phyloP scores from a whole-genome alignment of 352 stramenopile species.

The Phytophthora sp. region DNA sequence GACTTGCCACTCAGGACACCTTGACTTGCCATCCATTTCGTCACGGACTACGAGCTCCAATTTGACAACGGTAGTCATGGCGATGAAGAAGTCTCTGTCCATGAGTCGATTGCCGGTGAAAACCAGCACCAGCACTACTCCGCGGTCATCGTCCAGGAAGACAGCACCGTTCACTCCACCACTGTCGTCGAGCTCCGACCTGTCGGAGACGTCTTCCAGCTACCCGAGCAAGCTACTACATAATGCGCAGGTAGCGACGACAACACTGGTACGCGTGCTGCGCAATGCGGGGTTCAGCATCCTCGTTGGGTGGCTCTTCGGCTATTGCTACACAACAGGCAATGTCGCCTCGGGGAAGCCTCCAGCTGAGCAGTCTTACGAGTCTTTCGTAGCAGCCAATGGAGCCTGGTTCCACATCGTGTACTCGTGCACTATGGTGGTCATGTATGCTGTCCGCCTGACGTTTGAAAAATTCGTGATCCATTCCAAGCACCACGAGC shows the following conservation, averaged over 20 bases:
- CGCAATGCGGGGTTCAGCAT: slow-evolving; percentile 8
- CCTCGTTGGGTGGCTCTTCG: slow-evolving; percentile 3
- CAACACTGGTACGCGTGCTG: slow-evolving; percentile 4
- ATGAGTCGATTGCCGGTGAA: neutral
- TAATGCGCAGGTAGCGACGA: neutral
- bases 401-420: slow-evolving; percentile 7
- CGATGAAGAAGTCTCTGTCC: neutral
- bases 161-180: too few relatives aligned
- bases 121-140: neutral
- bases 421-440: slow-evolving; percentile 1
- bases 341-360: slow-evolving; percentile 4
- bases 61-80: neutral
- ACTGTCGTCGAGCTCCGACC: too few relatives aligned
- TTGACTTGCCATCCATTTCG: neutral
- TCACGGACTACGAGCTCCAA: neutral
- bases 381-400: neutral
- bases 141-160: too few relatives aligned
- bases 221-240: too few relatives aligned
- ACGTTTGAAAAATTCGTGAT: slow-evolving; percentile 4
- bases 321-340: slow-evolving; percentile 2
- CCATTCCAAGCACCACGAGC: neutral
- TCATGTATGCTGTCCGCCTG: neutral
- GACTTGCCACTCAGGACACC: too few relatives aligned
- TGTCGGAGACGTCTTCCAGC: too few relatives aligned
- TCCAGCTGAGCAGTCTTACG: slow-evolving; percentile 2